Evolutionary conservation across 164 flowering plant species (phyloP).

Genomic region (Berberis thunbergii): DNA sequence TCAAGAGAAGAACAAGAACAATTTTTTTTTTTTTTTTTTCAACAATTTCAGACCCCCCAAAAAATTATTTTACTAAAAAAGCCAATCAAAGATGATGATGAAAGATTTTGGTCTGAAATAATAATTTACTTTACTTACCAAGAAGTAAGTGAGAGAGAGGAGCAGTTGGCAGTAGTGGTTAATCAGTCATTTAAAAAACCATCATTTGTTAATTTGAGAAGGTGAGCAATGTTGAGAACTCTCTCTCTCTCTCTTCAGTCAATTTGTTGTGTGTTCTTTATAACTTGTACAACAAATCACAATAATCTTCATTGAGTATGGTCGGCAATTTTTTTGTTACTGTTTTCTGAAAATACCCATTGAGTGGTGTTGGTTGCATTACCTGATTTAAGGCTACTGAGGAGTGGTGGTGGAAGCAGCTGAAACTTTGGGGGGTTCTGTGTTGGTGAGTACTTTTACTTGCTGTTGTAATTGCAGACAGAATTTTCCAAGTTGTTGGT

Average conservation of each 20-base stretch:
- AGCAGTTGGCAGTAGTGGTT: constrained; percentile 60
- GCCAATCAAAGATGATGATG: not conserved
- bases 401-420: no score
- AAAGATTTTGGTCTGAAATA: no score
- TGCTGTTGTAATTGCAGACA: constrained; percentile 5
- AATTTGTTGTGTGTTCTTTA: constrained; percentile 14
- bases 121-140: no score
- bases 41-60: not conserved
- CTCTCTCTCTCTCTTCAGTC: constrained; percentile 12
- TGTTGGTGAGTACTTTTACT: constrained; percentile 10
- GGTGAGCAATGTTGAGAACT: constrained; percentile 29
- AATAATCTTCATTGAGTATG: no score
- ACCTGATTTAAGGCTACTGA: no score
- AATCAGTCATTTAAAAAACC: constrained; percentile 48
- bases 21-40: no score
- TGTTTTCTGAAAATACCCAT: no score
- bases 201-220: constrained; percentile 30
- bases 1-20: constrained; percentile 11
- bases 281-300: no score
- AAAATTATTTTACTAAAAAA: constrained; percentile 2
- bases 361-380: no score
- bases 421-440: no score
- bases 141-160: constrained; percentile 29
- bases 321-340: no score
- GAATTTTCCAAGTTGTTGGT: not conserved